Evolutionary conservation across 768 basidiomycete genomes (phyloP), one percentile per base, ranked within the genome.

Genomic region (Mycena leptocephala): DNA sequence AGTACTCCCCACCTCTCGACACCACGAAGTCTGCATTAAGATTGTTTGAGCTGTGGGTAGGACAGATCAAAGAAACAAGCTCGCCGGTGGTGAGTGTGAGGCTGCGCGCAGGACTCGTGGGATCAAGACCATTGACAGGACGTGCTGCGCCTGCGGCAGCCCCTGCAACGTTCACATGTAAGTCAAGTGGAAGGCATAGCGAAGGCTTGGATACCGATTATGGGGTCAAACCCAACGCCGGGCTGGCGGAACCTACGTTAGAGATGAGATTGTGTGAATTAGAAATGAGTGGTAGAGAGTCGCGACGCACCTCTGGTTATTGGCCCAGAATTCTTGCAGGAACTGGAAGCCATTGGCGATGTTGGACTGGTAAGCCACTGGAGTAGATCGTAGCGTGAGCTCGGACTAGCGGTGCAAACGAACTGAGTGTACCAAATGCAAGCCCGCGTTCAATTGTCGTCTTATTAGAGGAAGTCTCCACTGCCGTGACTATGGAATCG

Each of bases 291-390:
- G 39, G 48, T 5, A 20, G 10, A 66, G 51, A 53, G 51, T 53
- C 24, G 22, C 75, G 35, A 18, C 7, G 43, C 6, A 72, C 73
- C 55, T 73, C 10, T n/a, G 33, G 24, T 75, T 78, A 33, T 76
- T 66, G 14, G 67, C 78, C 78, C 78, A 79, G 53, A 26, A 5
- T 33, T 76, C 56, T 32, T 79, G 78, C 0, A 79, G 46, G 72
- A 76, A 76, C 10, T 63, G 65, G 71, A 79, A 79, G 5, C 78
- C 78, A 16, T 63, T 61, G n/a, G 6, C 37, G 13, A 79, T 63
- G 61, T 61, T 64, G 3, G 71, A 69, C 61, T 79, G 78, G 55
- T 79, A 79, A 18, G 75, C 59, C 18, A 79, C 78, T 78, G 39
- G 22, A 41, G 56, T 48, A 48, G 46, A n/a, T 48, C 46, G 20